Percentiles rank a stretch among this genome's conserved stretches.
phyloP scores from a whole-genome alignment of 2,329 filamentous ascomycete genomes.

The Colletotrichum orbiculare region DNA sequence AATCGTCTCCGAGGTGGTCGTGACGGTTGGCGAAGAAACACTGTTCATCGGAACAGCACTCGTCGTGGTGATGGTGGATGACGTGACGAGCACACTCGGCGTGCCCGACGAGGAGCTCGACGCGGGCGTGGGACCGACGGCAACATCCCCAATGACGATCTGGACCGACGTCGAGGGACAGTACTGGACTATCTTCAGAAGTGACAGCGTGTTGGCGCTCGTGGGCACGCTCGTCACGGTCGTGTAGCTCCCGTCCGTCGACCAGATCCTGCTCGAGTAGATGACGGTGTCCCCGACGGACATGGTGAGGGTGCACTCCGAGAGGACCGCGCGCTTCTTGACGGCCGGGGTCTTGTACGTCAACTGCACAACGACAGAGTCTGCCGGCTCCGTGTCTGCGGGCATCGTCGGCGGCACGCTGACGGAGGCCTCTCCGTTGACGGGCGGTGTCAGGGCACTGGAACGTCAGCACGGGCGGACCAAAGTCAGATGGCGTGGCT shows the following conservation, averaged over 20 bases:
- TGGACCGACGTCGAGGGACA: conserved; percentile 11
- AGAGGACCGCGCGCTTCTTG: conserved; percentile 13
- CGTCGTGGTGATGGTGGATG: background rate
- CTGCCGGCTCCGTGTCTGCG: background rate
- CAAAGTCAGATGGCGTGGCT: background rate
- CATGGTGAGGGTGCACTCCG: conserved; percentile 9
- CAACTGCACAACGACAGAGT: conserved; percentile 13
- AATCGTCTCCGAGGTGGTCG: too few relatives aligned
- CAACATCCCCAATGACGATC: conserved; percentile 9
- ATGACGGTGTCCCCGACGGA: conserved; percentile 12
- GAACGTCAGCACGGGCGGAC: background rate
- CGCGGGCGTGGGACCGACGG: background rate
- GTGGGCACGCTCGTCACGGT: conserved; percentile 26
- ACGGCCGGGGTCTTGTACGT: conserved; percentile 7
- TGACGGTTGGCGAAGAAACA: too few relatives aligned
- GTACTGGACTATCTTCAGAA: conserved; percentile 20
- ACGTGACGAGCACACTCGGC: background rate
- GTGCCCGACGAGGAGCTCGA: background rate
- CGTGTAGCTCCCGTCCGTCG: conserved; percentile 25
- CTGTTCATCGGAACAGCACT: background rate
- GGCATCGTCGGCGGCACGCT: background rate
- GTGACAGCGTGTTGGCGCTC: background rate
- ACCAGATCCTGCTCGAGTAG: conserved; percentile 19
- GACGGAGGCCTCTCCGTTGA: conserved; percentile 8
- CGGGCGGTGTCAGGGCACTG: conserved; percentile 5